Base-by-base conservation (phyloP, 345 rosid genomes). In the Gossypium ekmanianum region DNA sequence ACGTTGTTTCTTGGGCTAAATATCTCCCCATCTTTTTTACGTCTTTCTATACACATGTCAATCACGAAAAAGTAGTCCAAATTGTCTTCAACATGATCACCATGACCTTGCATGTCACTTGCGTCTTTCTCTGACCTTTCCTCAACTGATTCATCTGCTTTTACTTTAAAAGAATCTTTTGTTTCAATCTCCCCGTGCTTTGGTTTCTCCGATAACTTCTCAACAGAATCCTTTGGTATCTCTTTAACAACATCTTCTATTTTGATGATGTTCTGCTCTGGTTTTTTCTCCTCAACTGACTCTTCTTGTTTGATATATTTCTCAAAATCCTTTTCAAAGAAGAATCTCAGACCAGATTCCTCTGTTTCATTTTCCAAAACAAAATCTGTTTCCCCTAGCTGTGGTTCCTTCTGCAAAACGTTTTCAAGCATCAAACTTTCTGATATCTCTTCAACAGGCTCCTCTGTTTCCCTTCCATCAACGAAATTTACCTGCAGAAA, bases 361-460 rank as follows among this genome's bases (percentile, higher is more conserved):
- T 80, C 76, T 27, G 47, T 22, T 61, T 73, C 14, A 44, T 24
- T 6, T 18, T 50, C 72, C 22, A 45, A 45, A 68, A 24, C 54
- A 45, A 3, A 7, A 47, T 3, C 24, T 47, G n/a, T 9, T 43
- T 47, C 13, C 17, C 51, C 72, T 24, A 9, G 10, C 59, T 55
- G 12, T 2, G 29, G 26, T 18, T 56, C 61, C 20, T 56, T 56
- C 61, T 65, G 64, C 24, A 26, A 52, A 34, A 20, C 24, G 39
- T 51, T 51, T 41, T 9, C 81, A 52, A 61, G 2, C 7, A 57
- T 55, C 39, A 71, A 72, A 72, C 61, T 67, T 18, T 72, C 81
- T 62, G 77, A 16, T 84, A 71, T 61, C 77, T 59, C 58, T 66
- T 43, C 76, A 69, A 56, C 55, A 12, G 64, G 18, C 12, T 27